A percentile compares a stretch with the other conserved stretches of the same genome.
Conservation (phyloP, 2,329 filamentous ascomycete genomes). For the Nannizziopsis arthrosporioides region DNA sequence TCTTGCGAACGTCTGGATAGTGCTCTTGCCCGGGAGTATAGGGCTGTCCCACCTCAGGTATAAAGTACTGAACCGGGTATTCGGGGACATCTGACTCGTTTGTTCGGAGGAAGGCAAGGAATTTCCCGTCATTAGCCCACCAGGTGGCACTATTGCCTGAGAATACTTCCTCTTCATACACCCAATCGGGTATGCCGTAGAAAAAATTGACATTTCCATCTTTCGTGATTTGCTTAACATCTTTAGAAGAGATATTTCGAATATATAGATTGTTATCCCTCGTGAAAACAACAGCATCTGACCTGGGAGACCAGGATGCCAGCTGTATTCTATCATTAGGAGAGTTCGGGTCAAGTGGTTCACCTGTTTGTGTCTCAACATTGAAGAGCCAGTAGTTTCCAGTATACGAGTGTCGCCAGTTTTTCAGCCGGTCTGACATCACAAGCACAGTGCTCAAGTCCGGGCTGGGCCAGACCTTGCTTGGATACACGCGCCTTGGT, state of each 20-base stretch:
- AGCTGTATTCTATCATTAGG: constrained; percentile 61
- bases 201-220: constrained; percentile 85
- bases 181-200: constrained; percentile 95
- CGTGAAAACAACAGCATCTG: constrained; percentile 81
- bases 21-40: constrained; percentile 63
- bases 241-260: constrained; percentile 50
- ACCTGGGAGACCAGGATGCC: constrained; percentile 78
- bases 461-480: constrained; percentile 60
- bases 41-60: constrained; percentile 63
- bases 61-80: constrained; percentile 86
- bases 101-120: constrained; percentile 80
- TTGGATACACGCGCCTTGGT: constrained; percentile 45
- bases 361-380: constrained; percentile 62
- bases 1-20: constrained; percentile 79
- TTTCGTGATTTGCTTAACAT: constrained; percentile 61
- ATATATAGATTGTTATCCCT: constrained; percentile 82
- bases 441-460: constrained; percentile 79
- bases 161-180: constrained; percentile 84
- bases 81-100: constrained; percentile 87
- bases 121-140: constrained; percentile 88
- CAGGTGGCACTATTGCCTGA: constrained; percentile 70
- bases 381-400: constrained; percentile 87
- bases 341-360: constrained; percentile 63
- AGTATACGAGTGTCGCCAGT: constrained; percentile 84
- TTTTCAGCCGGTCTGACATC: constrained; percentile 57